Evolutionary conservation across 352 stramenopile genomes (phyloP).

Genomic region (Globisporangium canariense): DNA sequence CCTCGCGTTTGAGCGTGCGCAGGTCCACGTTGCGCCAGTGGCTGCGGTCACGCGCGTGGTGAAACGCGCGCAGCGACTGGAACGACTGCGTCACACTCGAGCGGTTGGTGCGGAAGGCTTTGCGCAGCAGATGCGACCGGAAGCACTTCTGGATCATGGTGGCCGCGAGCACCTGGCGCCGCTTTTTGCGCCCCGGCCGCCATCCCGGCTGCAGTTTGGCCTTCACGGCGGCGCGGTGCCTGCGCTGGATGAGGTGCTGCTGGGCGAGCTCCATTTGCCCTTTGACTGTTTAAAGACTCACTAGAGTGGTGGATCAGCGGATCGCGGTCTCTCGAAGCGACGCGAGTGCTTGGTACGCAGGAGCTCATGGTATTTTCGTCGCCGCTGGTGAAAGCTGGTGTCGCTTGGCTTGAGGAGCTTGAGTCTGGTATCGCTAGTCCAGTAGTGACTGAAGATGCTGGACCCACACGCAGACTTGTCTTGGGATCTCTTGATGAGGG

Average conservation of each 20-base stretch:
- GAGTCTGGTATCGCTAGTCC: not conserved
- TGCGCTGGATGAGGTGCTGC: conserved; percentile 15
- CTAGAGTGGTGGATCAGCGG: not conserved
- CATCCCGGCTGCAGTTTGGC: conserved; percentile 62
- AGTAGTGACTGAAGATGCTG: not conserved
- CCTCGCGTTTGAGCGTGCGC: conserved; percentile 51
- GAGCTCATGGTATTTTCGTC: not conserved
- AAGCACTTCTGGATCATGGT: conserved; percentile 74
- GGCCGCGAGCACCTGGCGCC: conserved; percentile 42
- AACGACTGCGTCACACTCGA: conserved; percentile 47
- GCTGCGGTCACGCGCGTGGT: conserved; percentile 41
- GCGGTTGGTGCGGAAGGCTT: conserved; percentile 47
- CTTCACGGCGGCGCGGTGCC: conserved; percentile 22
- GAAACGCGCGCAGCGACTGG: conserved; percentile 45
- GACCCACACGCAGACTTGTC: not conserved
- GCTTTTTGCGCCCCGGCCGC: conserved; percentile 34
- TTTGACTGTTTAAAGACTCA: not conserved
- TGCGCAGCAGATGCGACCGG: conserved; percentile 54
- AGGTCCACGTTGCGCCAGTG: conserved; percentile 61
- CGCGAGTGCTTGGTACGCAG: not conserved
- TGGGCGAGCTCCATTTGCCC: conserved; percentile 1
- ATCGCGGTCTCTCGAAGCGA: not conserved
- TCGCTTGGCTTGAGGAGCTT: not conserved
- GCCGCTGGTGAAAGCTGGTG: not conserved
- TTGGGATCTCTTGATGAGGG: not conserved